Evolutionary conservation across 2,329 filamentous ascomycete species (phyloP).

Genomic region (Apiospora koreana): DNA sequence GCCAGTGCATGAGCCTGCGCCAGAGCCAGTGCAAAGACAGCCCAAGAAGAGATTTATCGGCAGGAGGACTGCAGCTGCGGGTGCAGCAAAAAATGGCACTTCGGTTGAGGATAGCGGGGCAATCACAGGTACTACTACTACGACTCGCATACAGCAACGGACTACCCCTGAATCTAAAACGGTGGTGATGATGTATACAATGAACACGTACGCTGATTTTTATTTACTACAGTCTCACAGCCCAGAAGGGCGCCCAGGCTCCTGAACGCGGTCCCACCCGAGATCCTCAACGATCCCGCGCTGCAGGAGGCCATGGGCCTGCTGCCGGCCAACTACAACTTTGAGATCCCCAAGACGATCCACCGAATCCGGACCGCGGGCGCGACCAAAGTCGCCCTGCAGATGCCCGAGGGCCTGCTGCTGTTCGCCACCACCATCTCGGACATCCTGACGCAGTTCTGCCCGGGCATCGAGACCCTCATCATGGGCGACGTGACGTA

Average conservation of each 20-base stretch:
- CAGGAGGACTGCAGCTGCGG: constrained; percentile 66
- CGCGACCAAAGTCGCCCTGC: constrained; percentile 84
- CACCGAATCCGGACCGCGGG: constrained; percentile 82
- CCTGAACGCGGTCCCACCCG: constrained; percentile 87
- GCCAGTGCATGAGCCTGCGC: constrained; percentile 21
- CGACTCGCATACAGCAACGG: not conserved
- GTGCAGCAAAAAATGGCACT: constrained; percentile 48
- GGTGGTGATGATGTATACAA: not conserved
- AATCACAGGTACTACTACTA: constrained; percentile 61
- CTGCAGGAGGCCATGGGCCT: constrained; percentile 87
- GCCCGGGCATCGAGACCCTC: constrained; percentile 84
- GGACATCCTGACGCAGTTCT: constrained; percentile 94
- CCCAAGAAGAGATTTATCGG: constrained; percentile 94
- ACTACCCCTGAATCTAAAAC: not conserved
- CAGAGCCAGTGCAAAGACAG: constrained; percentile 51
- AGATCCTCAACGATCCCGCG: constrained; percentile 81
- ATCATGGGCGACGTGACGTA: constrained; percentile 99
- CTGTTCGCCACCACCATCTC: constrained; percentile 97
- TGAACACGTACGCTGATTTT: not conserved
- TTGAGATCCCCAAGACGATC: constrained; percentile 98
- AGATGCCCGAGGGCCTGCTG: constrained; percentile 94
- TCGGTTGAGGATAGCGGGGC: constrained; percentile 62
- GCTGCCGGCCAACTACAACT: constrained; percentile 94
- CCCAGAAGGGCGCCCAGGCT: constrained; percentile 74
- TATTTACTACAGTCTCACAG: constrained; percentile 58